Evolutionary conservation across 306 rosid species (phyloP).

Genomic region (Begonia peltatifolia): DNA sequence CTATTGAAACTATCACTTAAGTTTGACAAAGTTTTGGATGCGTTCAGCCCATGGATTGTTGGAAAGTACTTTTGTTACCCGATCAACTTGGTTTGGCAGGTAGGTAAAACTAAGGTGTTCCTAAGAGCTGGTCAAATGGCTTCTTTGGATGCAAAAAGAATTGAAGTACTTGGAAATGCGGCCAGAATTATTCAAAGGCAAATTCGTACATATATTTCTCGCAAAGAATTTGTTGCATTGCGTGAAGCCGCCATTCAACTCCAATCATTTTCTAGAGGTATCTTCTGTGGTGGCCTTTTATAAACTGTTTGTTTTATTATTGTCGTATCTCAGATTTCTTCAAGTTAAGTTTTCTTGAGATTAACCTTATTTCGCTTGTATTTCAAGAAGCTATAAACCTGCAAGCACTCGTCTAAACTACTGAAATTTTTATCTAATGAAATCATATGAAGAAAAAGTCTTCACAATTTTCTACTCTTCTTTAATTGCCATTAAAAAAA

Average conservation of each 20-base stretch:
- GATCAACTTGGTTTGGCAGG: slow-evolving; percentile 54
- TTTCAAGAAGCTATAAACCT: not conserved
- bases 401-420: not conserved
- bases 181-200: slow-evolving; percentile 90
- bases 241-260: slow-evolving; percentile 75
- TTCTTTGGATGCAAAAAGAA: slow-evolving; percentile 92
- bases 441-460: too few species aligned
- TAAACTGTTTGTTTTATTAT: slow-evolving; percentile 4
- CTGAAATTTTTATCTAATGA: not conserved
- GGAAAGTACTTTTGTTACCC: not conserved
- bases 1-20: too few species aligned
- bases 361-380: too few species aligned
- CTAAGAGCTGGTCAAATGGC: slow-evolving; percentile 99
- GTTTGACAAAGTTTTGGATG: too few species aligned
- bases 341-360: not conserved
- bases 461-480: too few species aligned
- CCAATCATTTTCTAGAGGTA: slow-evolving; percentile 93
- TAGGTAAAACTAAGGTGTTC: slow-evolving; percentile 87
- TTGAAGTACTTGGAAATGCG: slow-evolving; percentile 93
- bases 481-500: too few species aligned
- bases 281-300: slow-evolving; percentile 12
- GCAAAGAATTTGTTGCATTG: slow-evolving; percentile 62
- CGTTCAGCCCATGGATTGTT: too few species aligned
- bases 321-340: not conserved
- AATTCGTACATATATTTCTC: slow-evolving; percentile 85